Conservation (phyloP, 2,329 filamentous ascomycete genomes). For the Fusarium floridanum region DNA sequence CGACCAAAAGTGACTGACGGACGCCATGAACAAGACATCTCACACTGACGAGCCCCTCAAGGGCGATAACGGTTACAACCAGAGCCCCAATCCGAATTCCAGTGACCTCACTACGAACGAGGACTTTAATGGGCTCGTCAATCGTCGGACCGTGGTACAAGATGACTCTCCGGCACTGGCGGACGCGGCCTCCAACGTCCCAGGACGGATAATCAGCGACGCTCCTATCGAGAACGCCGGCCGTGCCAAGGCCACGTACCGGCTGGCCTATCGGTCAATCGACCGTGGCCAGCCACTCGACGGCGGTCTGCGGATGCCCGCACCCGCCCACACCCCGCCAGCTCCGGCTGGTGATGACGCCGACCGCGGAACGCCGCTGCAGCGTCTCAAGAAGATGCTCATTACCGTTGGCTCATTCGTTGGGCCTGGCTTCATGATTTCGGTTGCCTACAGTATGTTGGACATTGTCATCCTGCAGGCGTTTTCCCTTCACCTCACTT, state of each 20-base stretch:
- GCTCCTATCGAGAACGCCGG: not conserved
- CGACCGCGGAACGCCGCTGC: not conserved
- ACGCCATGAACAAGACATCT: not conserved
- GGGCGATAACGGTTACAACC: not conserved
- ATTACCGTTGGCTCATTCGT: constrained; percentile 58
- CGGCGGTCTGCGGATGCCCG: not conserved
- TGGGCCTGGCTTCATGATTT: constrained; percentile 76
- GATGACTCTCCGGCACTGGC: not conserved
- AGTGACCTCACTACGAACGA: not conserved
- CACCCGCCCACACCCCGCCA: not conserved
- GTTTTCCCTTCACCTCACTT: constrained; percentile 1
- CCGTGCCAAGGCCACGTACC: not conserved
- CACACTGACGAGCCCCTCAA: not conserved
- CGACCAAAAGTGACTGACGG: not conserved
- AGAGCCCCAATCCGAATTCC: not conserved
- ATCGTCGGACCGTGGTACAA: not conserved
- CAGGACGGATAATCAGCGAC: not conserved
- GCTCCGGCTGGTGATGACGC: not conserved
- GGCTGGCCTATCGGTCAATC: not conserved
- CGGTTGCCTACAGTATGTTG: constrained; percentile 68
- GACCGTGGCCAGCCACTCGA: not conserved
- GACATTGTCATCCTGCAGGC: not conserved
- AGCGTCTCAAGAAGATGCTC: not conserved
- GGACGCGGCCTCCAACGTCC: not conserved
- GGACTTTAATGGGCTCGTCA: not conserved